Base-by-base conservation (phyloP, 495 filamentous ascomycete species). In the Penicillium manginii region DNA sequence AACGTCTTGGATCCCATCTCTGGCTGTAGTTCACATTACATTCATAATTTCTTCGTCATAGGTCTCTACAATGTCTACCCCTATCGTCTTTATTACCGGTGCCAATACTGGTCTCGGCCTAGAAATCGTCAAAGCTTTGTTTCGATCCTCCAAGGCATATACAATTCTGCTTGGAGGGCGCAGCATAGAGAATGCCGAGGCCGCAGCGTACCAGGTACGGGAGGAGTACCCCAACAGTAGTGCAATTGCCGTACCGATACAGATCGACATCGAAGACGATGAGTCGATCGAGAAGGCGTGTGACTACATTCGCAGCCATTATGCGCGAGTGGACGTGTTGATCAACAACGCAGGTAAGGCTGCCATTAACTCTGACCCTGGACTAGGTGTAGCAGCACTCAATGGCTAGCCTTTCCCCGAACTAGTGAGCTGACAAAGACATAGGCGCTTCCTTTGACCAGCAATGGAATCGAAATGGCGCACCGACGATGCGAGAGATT, bases 201-300 rank as follows among this genome's bases (percentile, higher is more conserved):
- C 68, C 2, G 81, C 82, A n/a, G 73, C 75, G 45, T 46, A 61
- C 4, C 46, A 60, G 0, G 26, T 77, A 3, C 55, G 67, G 42
- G 58, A 64, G n/a, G 73, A 79, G 40, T 66, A 73, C 29, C 75
- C 81, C 0, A 31, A 62, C 0, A 70, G 70, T 1, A 5, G 56
- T 11, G 81, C 71, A 52, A 74, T 60, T 1, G 32, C 83, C 6
- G 23, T 23, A 1, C 53, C 66, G 0, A 42, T 85, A 1, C 71
- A 79, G 42, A 55, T 86, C 9, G 83, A 87, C 63, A 69, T 87
- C 14, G 73, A 71, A 45, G 73, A 76, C 1, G 82, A 85, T 59
- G 70, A 73, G n/a, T 84, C 81, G 14, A 83, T 86, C 50, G 51
- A 76, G 21, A 52, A 54, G 6, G 79, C 76, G 1, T 73, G 72